Evolutionary conservation across 192 early-diverging fungal genomes (phyloP), one percentile per base, ranked within the genome.

Genomic region (Entrophospora sp.): DNA sequence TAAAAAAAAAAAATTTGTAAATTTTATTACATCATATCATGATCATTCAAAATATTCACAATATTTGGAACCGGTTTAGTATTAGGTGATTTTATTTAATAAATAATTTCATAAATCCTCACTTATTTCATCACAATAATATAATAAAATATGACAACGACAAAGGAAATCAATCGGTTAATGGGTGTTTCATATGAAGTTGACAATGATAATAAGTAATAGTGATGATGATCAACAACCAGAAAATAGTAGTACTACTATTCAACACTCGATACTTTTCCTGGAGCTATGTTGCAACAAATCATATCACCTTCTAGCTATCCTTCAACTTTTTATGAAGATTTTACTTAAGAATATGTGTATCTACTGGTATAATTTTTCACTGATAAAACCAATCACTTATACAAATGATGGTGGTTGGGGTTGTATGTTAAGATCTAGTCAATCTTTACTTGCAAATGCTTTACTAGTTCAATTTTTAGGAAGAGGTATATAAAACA

Each of bases 401-500:
- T 92, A 85, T 64, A 95, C 91, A 18, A 86, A 85, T 8, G 96
- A 99, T 70, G 80, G 85, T 46, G 92, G 92, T 4, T 93, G 93
- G 93, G 96, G 96, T 0, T 99, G 96, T 75, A 99, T 99, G 96
- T 72, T 99, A 55, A 73, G 96, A 24, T 90, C 89, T 42, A 94
- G 95, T 0, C 96, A 99, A 75, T 92, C 90, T 72, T 74, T 99
- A 32, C 80, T 99, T 40, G 87, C 91, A 0, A 94, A 91, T 68
- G 84, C 91, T 0, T 73, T 96, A 16, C 69, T 92, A 61, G 67
- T 89, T 20, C 85, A 90, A 66, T 68, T 81, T 25, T 75, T 97
- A 68, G 92, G 93, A 16, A 72, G 91, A 76, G 87, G 86, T 90
- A 67, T 34, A 62, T 69, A 53, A 55, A 64, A 67, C 61, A 46